Conservation (phyloP, 1,284 basidiomycete genomes). For the Melampsora americana region DNA sequence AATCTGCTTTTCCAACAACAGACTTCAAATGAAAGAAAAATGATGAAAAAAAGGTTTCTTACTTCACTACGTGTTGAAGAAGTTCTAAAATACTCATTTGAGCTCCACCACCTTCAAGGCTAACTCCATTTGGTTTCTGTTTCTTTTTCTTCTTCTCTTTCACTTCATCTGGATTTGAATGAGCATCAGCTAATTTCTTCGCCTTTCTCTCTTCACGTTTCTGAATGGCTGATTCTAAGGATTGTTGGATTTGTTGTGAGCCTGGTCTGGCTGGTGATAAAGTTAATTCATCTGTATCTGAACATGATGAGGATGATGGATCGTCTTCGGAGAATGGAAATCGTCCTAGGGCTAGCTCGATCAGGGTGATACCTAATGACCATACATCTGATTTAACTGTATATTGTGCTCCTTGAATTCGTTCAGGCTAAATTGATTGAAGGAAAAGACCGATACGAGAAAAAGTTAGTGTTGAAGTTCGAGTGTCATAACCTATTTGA, state of each 20-base stretch:
- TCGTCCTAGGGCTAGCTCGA: constrained; percentile 87
- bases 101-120: constrained; percentile 80
- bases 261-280: constrained; percentile 56
- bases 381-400: constrained; percentile 97
- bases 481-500: too few species aligned
- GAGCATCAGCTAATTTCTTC: constrained; percentile 54
- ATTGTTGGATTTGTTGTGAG: constrained; percentile 25
- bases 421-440: constrained; percentile 70
- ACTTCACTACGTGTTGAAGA: constrained; percentile 91
- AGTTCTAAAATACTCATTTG: constrained; percentile 96
- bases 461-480: too few species aligned
- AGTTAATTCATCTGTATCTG: constrained; percentile 54
- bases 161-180: constrained; percentile 45
- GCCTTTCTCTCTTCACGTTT: constrained; percentile 55
- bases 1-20: neutral
- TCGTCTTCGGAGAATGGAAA: constrained; percentile 70
- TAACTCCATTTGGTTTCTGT: constrained; percentile 71
- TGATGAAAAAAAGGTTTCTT: neutral
- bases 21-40: neutral
- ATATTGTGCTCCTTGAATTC: constrained; percentile 96
- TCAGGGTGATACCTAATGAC: constrained; percentile 90
- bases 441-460: neutral
- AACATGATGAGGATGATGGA: constrained; percentile 45
- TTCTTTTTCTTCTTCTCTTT: constrained; percentile 51
- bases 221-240: constrained; percentile 43